Evolutionary conservation across 1,284 basidiomycete genomes (phyloP), one percentile per base, ranked within the genome.

Genomic region (Ceraceosorus bombacis): DNA sequence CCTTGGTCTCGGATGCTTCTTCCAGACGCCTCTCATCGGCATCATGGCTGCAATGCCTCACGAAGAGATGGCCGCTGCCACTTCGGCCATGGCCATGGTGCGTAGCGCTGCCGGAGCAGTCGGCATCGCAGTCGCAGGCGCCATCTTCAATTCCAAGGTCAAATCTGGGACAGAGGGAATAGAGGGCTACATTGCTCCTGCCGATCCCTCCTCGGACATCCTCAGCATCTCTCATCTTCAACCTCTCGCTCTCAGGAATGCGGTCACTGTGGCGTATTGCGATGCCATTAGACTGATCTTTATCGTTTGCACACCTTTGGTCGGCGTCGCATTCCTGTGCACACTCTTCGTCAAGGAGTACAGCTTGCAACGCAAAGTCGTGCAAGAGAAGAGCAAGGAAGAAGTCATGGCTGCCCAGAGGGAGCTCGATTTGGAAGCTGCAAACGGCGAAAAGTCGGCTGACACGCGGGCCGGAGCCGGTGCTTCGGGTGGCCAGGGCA

Each of bases 201-300:
- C 17, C n/a, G 43, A 52, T 13, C 54, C 58, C 4, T 49, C 50
- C 12, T 13, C 10, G 41, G 68, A 73, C 50, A 48, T 67, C 12
- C 65, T 62, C 4, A 59, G 59, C 1, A 53, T 68, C 41, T 50
- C 55, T 8, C 48, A 68, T 17, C 64, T 69, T 9, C 63, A 79
- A 65, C 79, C 79, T 1, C 63, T 65, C 3, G 71, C 68, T 41
- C 62, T 80, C 5, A 69, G 76, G 17, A 54, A 80, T 27, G 79
- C 81, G 49, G 80, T 90, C 3, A 83, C 86, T 50, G 81, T 86
- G 56, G 87, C 86, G 0, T 90, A 86, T 78, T 82, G 87, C 3
- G 78, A 83, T 53, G 82, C 87, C 0, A 84, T 90, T 48, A 81
- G 81, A 63, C 82, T 80, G 49, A 85, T 90, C 58, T 91, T 89